Evolutionary conservation across 208 protist genomes (phyloP).

Genomic region (Wallacemonas sp.): DNA sequence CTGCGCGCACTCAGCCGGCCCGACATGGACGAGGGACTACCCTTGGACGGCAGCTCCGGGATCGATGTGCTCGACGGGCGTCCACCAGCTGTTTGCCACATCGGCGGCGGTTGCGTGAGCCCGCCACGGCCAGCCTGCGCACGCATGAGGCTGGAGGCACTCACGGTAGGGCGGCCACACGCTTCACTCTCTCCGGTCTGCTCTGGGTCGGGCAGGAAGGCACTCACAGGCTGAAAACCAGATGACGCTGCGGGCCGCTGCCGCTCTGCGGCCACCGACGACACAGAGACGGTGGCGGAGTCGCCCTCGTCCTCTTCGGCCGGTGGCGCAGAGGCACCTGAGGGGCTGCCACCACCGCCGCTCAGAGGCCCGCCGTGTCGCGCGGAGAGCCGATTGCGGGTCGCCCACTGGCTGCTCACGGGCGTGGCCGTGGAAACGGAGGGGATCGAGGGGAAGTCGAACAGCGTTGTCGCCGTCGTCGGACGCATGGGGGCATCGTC

Average conservation of each 20-base stretch:
- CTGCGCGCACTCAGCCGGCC: constrained; percentile 1
- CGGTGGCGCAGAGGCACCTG: neutral
- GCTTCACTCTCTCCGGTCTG: too few relatives aligned
- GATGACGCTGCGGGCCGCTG: too few relatives aligned
- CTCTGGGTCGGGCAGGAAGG: neutral
- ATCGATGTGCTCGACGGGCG: neutral
- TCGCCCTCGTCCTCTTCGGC: neutral
- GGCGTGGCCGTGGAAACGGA: constrained; percentile 5
- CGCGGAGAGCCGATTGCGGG: neutral
- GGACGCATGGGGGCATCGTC: neutral
- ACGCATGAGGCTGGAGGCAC: neutral
- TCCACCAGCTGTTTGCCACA: neutral
- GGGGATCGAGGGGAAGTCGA: constrained; percentile 3
- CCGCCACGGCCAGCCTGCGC: neutral
- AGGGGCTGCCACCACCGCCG: neutral
- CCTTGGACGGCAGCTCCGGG: neutral
- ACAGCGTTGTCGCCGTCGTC: constrained; percentile 4
- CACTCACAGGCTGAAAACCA: neutral
- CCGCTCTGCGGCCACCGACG: neutral
- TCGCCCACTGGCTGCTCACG: constrained; percentile 6
- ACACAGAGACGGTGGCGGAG: neutral
- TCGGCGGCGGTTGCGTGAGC: neutral
- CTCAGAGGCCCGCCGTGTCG: neutral
- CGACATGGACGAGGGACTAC: neutral
- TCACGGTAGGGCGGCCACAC: neutral